Conservation (phyloP, 208 protist genomes). For the Phytomonas francai region DNA sequence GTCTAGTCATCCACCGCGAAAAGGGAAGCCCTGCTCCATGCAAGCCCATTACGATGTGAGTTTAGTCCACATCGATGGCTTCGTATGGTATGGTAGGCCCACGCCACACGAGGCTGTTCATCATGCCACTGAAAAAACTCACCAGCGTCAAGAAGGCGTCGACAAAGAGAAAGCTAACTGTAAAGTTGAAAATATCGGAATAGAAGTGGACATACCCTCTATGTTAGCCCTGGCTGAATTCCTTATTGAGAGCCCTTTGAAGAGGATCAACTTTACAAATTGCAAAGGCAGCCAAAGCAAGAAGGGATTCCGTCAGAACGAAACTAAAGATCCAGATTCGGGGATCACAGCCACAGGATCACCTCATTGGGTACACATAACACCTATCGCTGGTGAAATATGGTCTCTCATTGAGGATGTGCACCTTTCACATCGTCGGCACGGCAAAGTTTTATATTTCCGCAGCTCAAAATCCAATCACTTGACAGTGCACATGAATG, state of each 20-base stretch:
- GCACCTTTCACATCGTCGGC: constrained; percentile 16
- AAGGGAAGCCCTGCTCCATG: background rate
- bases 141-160: background rate
- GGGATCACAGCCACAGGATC: background rate
- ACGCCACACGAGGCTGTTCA: background rate
- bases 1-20: background rate
- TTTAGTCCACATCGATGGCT: background rate
- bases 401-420: constrained; percentile 14
- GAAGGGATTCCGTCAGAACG: background rate
- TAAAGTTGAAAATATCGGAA: background rate
- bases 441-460: constrained; percentile 57
- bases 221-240: constrained; percentile 8
- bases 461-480: constrained; percentile 54
- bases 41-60: background rate
- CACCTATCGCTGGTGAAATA: background rate
- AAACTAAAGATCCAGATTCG: background rate
- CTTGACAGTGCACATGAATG: constrained; percentile 56
- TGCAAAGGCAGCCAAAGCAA: background rate
- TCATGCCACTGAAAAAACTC: background rate
- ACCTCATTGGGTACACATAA: background rate
- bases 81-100: background rate
- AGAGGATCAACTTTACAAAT: background rate
- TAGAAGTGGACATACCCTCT: constrained; percentile 6
- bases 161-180: background rate
- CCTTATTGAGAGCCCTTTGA: constrained; percentile 7